phyloP scores from a whole-genome alignment of 257 asterid genomes.

The Petunia axillaris region DNA sequence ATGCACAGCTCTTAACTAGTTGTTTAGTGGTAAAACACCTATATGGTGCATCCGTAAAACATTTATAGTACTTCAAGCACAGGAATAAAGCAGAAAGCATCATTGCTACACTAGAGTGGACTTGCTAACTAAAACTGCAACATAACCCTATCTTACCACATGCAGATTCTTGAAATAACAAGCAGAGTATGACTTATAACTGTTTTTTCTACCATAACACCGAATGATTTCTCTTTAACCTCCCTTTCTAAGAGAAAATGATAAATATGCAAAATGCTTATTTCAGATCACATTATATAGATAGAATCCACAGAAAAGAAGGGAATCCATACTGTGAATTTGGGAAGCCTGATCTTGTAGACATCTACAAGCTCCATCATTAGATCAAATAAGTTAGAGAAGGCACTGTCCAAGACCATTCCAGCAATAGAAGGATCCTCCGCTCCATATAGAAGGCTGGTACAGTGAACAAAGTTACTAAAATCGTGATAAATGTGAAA shows the following conservation, averaged over 20 bases:
- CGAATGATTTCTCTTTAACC: not conserved
- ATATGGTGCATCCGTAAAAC: too few relatives aligned
- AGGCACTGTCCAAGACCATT: slow-evolving; percentile 98
- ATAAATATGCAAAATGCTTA: slow-evolving; percentile 12
- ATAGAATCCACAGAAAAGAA: slow-evolving; percentile 14
- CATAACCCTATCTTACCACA: too few relatives aligned
- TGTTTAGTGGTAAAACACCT: too few relatives aligned
- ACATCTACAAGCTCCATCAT: slow-evolving; percentile 98
- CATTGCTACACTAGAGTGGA: too few relatives aligned
- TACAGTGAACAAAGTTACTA: slow-evolving; percentile 30
- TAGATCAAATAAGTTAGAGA: slow-evolving; percentile 89
- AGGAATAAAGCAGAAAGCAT: too few relatives aligned
- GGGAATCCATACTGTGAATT: slow-evolving; percentile 66
- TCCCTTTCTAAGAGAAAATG: not conserved
- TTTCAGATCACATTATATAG: slow-evolving; percentile 19
- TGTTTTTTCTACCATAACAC: not conserved
- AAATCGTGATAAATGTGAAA: slow-evolving; percentile 11
- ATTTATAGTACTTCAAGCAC: too few relatives aligned
- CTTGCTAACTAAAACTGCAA: too few relatives aligned
- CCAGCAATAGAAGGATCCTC: slow-evolving; percentile 99
- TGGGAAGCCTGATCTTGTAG: slow-evolving; percentile 91
- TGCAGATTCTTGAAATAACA: too few relatives aligned
- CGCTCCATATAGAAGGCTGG: slow-evolving; percentile 97
- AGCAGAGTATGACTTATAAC: too few relatives aligned
- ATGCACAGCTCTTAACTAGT: too few relatives aligned